These are phyloP conservation scores for Xylaria grammica DNA, from an alignment of 495 filamentous ascomycete genomes.

Conservation along the genomic window DNA sequence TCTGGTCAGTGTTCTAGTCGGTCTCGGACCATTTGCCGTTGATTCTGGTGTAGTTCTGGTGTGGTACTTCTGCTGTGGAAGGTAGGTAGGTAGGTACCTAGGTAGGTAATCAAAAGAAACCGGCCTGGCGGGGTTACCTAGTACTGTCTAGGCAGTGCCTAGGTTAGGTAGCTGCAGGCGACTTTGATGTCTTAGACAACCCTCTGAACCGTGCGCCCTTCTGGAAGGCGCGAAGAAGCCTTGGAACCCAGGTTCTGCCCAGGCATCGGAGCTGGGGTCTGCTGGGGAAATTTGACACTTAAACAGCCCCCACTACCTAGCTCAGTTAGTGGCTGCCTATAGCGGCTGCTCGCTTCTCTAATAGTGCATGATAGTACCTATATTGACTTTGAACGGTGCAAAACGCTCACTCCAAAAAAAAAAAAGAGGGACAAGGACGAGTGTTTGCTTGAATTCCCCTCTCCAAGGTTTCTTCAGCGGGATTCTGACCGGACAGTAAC, in stretches of 20 bases:
- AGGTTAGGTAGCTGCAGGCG: slow-evolving; percentile 28
- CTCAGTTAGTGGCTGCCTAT: slow-evolving; percentile 13
- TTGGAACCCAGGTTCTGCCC: slow-evolving; percentile 31
- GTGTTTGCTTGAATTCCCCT: too few species aligned
- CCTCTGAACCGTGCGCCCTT: slow-evolving; percentile 35
- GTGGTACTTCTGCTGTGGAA: too few species aligned
- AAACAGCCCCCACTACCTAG: slow-evolving; percentile 14
- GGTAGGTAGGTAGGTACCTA: neutral
- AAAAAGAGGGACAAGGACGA: too few species aligned
- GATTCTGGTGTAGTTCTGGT: too few species aligned
- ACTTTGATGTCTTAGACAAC: slow-evolving; percentile 23
- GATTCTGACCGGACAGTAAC: too few species aligned
- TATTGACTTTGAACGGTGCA: neutral
- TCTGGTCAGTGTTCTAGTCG: too few species aligned
- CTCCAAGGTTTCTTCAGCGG: neutral
- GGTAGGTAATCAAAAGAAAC: neutral
- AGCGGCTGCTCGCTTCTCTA: neutral
- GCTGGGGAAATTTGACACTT: slow-evolving; percentile 11
- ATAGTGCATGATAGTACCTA: slow-evolving; percentile 6
- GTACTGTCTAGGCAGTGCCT: too few species aligned
- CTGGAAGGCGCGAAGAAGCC: slow-evolving; percentile 41
- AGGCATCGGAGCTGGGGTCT: slow-evolving; percentile 22
- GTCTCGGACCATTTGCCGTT: too few species aligned
- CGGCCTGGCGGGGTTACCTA: slow-evolving; percentile 17
- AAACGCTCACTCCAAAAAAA: too few species aligned